Conservation (phyloP, 208 protist species). For the Angomonas deanei region DNA sequence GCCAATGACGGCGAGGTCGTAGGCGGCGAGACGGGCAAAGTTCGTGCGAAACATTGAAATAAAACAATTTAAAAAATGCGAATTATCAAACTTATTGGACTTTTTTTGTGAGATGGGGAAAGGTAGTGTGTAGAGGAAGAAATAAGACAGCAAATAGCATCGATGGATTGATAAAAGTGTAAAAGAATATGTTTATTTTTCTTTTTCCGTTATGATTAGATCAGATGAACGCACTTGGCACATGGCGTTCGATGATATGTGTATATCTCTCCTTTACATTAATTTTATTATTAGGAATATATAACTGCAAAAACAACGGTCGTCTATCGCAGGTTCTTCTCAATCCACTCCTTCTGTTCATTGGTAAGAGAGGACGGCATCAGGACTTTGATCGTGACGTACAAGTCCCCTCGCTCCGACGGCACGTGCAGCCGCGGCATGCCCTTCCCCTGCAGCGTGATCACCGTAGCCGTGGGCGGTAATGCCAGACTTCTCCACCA, state of each 20-base stretch:
- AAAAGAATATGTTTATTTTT: too few relatives aligned
- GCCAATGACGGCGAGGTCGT: slow-evolving; percentile 98
- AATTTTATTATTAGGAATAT: too few relatives aligned
- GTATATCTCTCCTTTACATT: neutral
- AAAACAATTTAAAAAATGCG: neutral
- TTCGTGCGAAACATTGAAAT: slow-evolving; percentile 61
- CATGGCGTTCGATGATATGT: neutral
- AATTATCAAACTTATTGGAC: neutral
- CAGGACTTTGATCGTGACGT: slow-evolving; percentile 71
- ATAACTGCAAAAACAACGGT: too few relatives aligned
- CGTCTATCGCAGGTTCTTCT: neutral
- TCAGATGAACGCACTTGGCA: too few relatives aligned
- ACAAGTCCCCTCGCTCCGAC: slow-evolving; percentile 86
- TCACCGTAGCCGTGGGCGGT: slow-evolving; percentile 64
- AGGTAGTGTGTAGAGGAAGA: too few relatives aligned
- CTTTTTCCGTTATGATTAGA: neutral
- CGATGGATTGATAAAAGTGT: too few relatives aligned
- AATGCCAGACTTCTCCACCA: slow-evolving; percentile 29
- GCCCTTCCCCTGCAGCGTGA: slow-evolving; percentile 80
- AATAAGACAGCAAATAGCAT: too few relatives aligned
- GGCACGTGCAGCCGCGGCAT: slow-evolving; percentile 87
- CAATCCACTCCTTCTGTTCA: slow-evolving; percentile 21
- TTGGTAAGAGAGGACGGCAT: slow-evolving; percentile 62
- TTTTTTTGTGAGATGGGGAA: neutral
- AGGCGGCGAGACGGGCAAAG: slow-evolving; percentile 35